These are phyloP conservation scores for Fusarium burgessii DNA, from an alignment of 2,329 filamentous ascomycete species.

Conservation along the genomic window DNA sequence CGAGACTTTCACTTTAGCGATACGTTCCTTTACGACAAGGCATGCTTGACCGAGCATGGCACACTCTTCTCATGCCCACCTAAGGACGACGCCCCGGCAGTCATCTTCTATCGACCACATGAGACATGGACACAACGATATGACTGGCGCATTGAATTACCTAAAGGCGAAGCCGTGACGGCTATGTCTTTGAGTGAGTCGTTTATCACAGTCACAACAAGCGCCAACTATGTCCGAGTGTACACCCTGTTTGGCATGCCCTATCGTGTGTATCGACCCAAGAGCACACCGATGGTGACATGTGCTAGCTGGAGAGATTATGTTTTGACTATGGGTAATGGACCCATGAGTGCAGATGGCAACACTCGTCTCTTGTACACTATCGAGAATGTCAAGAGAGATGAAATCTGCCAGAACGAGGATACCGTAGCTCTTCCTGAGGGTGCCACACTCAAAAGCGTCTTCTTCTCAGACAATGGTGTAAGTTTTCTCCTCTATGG, in stretches of 20 bases:
- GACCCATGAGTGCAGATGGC: conserved; percentile 83
- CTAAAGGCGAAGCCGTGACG: conserved; percentile 84
- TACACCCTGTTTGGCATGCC: conserved; percentile 95
- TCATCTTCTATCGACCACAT: conserved; percentile 95
- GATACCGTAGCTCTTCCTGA: conserved; percentile 88
- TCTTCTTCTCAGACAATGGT: conserved; percentile 94
- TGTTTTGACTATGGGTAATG: conserved; percentile 95
- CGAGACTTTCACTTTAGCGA: conserved; percentile 98
- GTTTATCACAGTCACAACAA: conserved; percentile 90
- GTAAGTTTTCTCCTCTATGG: conserved; percentile 61
- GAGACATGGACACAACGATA: conserved; percentile 93
- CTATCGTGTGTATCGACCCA: conserved; percentile 89
- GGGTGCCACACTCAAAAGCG: conserved; percentile 77
- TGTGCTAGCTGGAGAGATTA: conserved; percentile 97
- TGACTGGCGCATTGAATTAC: conserved; percentile 92
- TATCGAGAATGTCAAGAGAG: conserved; percentile 93
- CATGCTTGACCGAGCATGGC: conserved; percentile 88
- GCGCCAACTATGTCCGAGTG: conserved; percentile 87
- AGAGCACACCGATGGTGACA: conserved; percentile 88
- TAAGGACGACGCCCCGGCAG: conserved; percentile 73
- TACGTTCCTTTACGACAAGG: conserved; percentile 95
- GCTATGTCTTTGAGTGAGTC: conserved; percentile 93
- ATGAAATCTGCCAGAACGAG: conserved; percentile 94
- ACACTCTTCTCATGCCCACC: conserved; percentile 87
- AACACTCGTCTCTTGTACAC: conserved; percentile 85